A percentile compares a stretch with the other conserved stretches of the same genome.
Evolutionary conservation across 1,139 yeast genomes (phyloP).

Genomic region (Wickerhamiella pararugosa): DNA sequence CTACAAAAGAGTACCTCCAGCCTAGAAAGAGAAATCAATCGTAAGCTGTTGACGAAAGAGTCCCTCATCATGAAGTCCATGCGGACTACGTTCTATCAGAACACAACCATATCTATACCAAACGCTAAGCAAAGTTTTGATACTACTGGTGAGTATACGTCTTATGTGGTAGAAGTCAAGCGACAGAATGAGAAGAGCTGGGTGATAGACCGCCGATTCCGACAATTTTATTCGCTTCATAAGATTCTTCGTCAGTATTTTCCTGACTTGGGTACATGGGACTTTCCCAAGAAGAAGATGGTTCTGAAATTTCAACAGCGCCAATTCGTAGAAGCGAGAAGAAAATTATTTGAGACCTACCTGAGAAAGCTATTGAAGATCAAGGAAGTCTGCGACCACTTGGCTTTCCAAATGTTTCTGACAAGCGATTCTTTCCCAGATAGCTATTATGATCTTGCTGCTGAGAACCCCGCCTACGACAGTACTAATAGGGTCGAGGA

Average conservation of each 20-base stretch:
- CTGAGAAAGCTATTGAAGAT: conserved; percentile 40
- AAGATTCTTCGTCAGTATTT: conserved; percentile 44
- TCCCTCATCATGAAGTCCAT: conserved; percentile 74
- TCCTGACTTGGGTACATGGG: conserved; percentile 35
- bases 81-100: conserved; percentile 63
- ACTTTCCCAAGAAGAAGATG: conserved; percentile 50
- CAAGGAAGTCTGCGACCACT: conserved; percentile 59
- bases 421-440: conserved; percentile 48
- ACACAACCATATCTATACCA: conserved; percentile 49
- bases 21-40: conserved; percentile 51
- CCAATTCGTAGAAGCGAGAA: conserved; percentile 51
- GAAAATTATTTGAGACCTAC: conserved; percentile 45
- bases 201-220: conserved; percentile 79
- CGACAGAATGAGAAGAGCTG: conserved; percentile 46
- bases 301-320: conserved; percentile 48
- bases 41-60: conserved; percentile 61
- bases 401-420: conserved; percentile 57
- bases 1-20: conserved; percentile 50
- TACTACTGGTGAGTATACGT: conserved; percentile 41
- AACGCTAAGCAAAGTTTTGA: conserved; percentile 41
- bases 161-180: conserved; percentile 67
- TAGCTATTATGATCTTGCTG: conserved; percentile 4
- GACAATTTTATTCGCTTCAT: conserved; percentile 65
- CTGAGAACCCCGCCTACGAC: neutral
- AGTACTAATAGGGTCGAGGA: neutral